These are phyloP conservation scores for Jacaranda mimosifolia DNA, from an alignment of 257 asterid genomes.

Conservation along the genomic window DNA sequence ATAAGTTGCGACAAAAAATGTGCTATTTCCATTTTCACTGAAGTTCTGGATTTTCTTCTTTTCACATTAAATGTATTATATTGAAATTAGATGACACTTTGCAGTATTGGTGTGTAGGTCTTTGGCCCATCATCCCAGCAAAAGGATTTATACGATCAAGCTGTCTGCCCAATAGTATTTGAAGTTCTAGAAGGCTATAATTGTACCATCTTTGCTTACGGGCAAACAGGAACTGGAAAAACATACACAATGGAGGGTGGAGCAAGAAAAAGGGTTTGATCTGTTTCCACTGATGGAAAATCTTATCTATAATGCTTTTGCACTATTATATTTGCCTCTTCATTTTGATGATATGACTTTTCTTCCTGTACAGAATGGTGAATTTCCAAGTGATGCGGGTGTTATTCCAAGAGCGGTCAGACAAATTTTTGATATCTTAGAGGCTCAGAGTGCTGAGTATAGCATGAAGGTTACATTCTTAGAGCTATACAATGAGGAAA, in stretches of 20 bases:
- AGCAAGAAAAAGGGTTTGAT: slow-evolving; percentile 83
- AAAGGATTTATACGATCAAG: slow-evolving; percentile 87
- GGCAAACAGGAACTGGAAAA: slow-evolving; percentile 99
- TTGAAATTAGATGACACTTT: neutral
- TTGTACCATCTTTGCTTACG: slow-evolving; percentile 99
- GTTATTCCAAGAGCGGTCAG: slow-evolving; percentile 98
- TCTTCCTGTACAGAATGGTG: slow-evolving; percentile 78
- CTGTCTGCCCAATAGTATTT: slow-evolving; percentile 86
- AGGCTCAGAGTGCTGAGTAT: slow-evolving; percentile 93
- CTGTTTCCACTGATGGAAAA: slow-evolving; percentile 17
- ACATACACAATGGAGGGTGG: slow-evolving; percentile 99
- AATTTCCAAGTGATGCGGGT: slow-evolving; percentile 96
- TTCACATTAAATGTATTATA: neutral
- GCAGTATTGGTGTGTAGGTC: slow-evolving; percentile 57
- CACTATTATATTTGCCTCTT: slow-evolving; percentile 7
- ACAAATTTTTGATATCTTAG: slow-evolving; percentile 91
- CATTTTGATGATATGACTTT: slow-evolving; percentile 35
- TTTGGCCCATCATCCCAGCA: slow-evolving; percentile 94
- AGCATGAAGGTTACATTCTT: slow-evolving; percentile 93
- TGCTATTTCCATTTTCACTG: slow-evolving; percentile 4
- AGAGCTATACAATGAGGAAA: slow-evolving; percentile 96
- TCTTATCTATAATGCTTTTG: slow-evolving; percentile 23
- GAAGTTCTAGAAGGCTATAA: slow-evolving; percentile 98
- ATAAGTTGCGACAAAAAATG: neutral
- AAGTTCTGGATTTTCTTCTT: neutral